Percentiles rank a stretch among this genome's conserved stretches.
These are phyloP conservation scores for Carex kokanica DNA, from an alignment of 176 grass and related monocot genomes.

Conservation along the genomic window DNA sequence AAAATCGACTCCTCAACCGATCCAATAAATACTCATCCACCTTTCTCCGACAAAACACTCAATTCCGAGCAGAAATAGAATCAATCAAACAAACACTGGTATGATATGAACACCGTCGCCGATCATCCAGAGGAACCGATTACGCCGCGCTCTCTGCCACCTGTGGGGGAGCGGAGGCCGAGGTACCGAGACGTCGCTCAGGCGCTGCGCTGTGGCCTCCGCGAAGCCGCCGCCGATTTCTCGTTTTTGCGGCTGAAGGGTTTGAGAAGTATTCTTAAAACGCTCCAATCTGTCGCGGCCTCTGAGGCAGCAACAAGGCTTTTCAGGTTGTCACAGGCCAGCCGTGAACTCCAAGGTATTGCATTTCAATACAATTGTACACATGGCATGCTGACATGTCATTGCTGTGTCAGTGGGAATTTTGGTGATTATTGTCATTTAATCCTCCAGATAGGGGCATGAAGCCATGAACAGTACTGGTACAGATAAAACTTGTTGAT, in stretches of 20 bases:
- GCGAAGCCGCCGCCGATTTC: conserved; percentile 43
- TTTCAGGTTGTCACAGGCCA: conserved; percentile 43
- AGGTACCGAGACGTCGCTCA: conserved; percentile 42
- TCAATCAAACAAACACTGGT: too few species aligned
- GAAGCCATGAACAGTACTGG: background rate
- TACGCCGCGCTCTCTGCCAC: conserved; percentile 2
- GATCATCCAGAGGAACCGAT: conserved; percentile 15
- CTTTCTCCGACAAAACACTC: background rate
- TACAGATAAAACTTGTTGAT: background rate
- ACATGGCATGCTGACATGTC: background rate
- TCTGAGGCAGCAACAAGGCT: conserved; percentile 11
- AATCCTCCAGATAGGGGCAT: background rate
- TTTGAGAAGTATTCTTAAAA: conserved; percentile 45
- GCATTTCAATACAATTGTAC: background rate
- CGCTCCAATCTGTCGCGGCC: conserved; percentile 29
- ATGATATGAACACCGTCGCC: background rate
- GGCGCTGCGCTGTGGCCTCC: conserved; percentile 44
- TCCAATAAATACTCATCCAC: conserved; percentile 22
- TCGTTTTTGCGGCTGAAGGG: conserved; percentile 51
- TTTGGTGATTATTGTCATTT: background rate
- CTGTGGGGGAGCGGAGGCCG: conserved; percentile 25
- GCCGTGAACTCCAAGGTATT: conserved; percentile 55
- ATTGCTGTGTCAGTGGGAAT: background rate
- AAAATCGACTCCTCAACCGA: conserved; percentile 14
- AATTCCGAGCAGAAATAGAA: background rate